phyloP scores from a whole-genome alignment of 1,284 basidiomycete species.

The Austropuccinia psidii region DNA sequence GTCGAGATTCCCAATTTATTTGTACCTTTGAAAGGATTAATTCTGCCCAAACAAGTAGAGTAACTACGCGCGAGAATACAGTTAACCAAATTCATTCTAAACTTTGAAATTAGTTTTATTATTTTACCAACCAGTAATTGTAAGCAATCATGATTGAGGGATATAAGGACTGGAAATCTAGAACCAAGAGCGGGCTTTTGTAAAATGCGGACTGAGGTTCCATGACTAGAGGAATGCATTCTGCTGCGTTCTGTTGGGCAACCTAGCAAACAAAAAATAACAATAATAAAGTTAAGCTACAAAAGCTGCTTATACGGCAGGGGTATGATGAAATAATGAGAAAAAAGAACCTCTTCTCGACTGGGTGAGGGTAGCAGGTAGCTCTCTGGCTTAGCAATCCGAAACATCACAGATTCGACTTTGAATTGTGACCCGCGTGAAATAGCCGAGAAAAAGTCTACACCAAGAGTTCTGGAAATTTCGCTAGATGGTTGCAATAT shows the following conservation, averaged over 20 bases:
- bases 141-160: conserved; percentile 98
- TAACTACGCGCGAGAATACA: conserved; percentile 35
- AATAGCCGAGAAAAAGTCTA: conserved; percentile 93
- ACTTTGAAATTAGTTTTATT: neutral
- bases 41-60: conserved; percentile 83
- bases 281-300: neutral
- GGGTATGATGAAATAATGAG: too few relatives aligned
- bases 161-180: conserved; percentile 94
- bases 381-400: conserved; percentile 93
- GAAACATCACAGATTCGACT: conserved; percentile 96
- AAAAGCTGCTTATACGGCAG: neutral
- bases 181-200: conserved; percentile 76
- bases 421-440: conserved; percentile 95
- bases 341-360: conserved; percentile 61
- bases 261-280: conserved; percentile 55
- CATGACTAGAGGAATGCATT: conserved; percentile 87
- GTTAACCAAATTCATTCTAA: neutral
- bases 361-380: conserved; percentile 81
- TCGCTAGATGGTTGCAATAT: conserved; percentile 56
- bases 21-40: conserved; percentile 70
- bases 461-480: conserved; percentile 90
- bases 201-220: conserved; percentile 91
- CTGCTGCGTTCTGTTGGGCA: conserved; percentile 90
- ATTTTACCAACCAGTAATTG: conserved; percentile 75
- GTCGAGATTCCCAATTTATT: conserved; percentile 76